phyloP scores from a whole-genome alignment of 2,329 filamentous ascomycete species.

The Fusarium pseudocircinatum region DNA sequence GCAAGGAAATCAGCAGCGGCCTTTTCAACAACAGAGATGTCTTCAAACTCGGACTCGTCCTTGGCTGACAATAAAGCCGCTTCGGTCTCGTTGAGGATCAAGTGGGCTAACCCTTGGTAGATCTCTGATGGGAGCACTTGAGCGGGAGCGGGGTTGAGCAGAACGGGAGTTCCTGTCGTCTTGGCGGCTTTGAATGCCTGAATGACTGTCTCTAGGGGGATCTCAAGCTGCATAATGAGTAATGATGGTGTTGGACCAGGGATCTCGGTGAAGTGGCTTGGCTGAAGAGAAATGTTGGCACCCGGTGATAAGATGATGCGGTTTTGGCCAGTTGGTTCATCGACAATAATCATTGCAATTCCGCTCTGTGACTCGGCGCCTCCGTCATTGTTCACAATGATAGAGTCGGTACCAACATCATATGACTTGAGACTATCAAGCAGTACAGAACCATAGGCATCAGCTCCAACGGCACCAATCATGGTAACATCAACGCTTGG shows the following conservation, averaged over 20 bases:
- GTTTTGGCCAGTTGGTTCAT: constrained; percentile 78
- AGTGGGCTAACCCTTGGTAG: constrained; percentile 75
- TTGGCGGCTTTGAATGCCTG: constrained; percentile 65
- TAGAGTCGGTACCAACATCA: constrained; percentile 68
- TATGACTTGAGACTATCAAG: constrained; percentile 65
- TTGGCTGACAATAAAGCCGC: constrained; percentile 75
- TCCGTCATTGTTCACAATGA: constrained; percentile 52
- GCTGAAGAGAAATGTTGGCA: constrained; percentile 68
- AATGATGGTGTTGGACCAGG: constrained; percentile 62
- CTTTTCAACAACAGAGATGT: constrained; percentile 52
- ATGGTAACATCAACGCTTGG: constrained; percentile 65
- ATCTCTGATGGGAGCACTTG: constrained; percentile 71
- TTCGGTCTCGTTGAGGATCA: constrained; percentile 93
- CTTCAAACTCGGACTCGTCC: constrained; percentile 59
- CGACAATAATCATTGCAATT: constrained; percentile 79
- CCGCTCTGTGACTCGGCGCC: constrained; percentile 64
- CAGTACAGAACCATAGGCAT: constrained; percentile 70
- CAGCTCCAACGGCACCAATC: constrained; percentile 78
- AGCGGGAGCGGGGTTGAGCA: constrained; percentile 89
- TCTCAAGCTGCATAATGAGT: constrained; percentile 80
- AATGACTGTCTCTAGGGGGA: constrained; percentile 72
- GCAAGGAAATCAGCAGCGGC: constrained; percentile 70
- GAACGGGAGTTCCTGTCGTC: constrained; percentile 63
- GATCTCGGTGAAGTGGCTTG: constrained; percentile 48
- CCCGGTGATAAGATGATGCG: constrained; percentile 78